Conservation (phyloP, 225 moss, liverwort and hornwort genomes). For the Bryum argenteum region DNA sequence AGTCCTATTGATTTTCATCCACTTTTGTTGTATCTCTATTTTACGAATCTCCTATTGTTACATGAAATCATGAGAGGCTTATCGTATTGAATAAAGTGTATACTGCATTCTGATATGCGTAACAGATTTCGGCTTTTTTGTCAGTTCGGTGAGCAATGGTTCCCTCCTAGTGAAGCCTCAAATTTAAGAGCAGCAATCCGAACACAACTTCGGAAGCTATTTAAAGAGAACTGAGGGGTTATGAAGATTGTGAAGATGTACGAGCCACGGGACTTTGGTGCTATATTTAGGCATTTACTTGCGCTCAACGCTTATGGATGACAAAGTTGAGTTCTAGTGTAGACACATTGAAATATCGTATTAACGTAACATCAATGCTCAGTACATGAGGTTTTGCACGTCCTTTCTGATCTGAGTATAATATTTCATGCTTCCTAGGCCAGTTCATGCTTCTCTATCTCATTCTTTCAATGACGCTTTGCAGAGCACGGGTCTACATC, state of each 20-base stretch:
- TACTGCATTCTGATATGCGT: background rate
- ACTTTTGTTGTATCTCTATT: background rate
- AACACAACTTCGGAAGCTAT: slow-evolving; percentile 49
- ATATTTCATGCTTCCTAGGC: too few relatives aligned
- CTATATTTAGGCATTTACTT: slow-evolving; percentile 25
- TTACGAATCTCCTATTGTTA: slow-evolving; percentile 4
- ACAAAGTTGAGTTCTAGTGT: too few relatives aligned
- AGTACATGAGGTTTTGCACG: too few relatives aligned
- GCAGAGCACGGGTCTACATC: slow-evolving; percentile 54
- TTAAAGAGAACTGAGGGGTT: slow-evolving; percentile 39
- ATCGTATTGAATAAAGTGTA: background rate
- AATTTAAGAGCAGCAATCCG: slow-evolving; percentile 52
- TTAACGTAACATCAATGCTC: too few relatives aligned
- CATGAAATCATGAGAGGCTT: background rate
- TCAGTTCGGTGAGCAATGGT: slow-evolving; percentile 81
- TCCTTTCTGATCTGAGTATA: too few relatives aligned
- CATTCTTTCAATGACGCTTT: slow-evolving; percentile 5
- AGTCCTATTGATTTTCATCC: slow-evolving; percentile 6
- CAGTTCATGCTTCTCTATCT: too few relatives aligned
- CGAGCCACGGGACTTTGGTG: slow-evolving; percentile 28
- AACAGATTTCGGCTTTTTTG: background rate
- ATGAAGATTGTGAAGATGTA: slow-evolving; percentile 10
- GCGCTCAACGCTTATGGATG: background rate
- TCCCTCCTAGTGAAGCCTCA: slow-evolving; percentile 63
- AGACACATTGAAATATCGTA: too few relatives aligned